Percentiles rank a stretch among this genome's conserved stretches.
These are phyloP conservation scores for Fraxinus ornus DNA, from an alignment of 305 asterid species.

Conservation along the genomic window DNA sequence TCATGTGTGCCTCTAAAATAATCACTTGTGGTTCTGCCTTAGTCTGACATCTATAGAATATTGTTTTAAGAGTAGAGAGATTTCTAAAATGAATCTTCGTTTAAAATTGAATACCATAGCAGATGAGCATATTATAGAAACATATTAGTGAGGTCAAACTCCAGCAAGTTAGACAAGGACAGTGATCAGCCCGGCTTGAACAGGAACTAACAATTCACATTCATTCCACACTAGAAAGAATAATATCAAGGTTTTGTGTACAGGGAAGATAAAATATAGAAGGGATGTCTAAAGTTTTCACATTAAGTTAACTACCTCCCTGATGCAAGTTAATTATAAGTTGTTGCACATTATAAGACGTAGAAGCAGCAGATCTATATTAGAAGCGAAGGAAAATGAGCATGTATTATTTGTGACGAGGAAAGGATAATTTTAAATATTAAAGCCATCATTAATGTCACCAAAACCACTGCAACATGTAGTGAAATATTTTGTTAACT, in stretches of 20 bases:
- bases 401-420: background rate
- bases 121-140: background rate
- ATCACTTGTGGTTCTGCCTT: background rate
- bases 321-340: constrained; percentile 5
- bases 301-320: background rate
- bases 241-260: background rate
- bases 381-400: background rate
- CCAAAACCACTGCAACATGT: constrained; percentile 3
- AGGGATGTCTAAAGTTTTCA: background rate
- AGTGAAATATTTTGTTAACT: constrained; percentile 1
- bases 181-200: background rate
- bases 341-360: background rate
- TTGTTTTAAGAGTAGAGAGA: background rate
- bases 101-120: background rate
- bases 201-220: background rate
- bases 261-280: background rate
- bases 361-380: background rate
- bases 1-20: background rate
- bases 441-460: constrained; percentile 13
- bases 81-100: background rate
- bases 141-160: background rate
- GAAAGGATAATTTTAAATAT: background rate
- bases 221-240: background rate
- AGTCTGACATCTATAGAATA: background rate
- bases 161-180: background rate